Conservation (phyloP, 106 monocot genomes). For the Platanthera guangdongensis region DNA sequence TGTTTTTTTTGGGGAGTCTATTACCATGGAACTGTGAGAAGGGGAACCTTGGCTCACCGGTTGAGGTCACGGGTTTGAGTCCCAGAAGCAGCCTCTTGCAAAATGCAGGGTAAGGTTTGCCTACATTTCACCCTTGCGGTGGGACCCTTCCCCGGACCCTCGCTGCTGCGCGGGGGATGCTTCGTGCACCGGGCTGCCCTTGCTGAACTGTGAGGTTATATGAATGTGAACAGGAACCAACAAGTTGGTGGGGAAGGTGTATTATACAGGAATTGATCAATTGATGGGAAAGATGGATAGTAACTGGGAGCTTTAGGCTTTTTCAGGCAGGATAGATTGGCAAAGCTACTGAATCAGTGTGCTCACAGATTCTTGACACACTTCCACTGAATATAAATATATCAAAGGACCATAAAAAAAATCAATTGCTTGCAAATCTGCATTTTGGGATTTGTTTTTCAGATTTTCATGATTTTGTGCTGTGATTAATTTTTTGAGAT, state of each 20-base stretch:
- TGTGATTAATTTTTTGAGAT: background rate
- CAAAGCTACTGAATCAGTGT: too few species aligned
- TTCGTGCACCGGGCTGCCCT: background rate
- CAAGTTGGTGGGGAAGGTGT: constrained; percentile 4
- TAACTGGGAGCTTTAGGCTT: background rate
- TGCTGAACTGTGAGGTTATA: background rate
- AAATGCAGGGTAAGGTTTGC: background rate
- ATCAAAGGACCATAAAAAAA: background rate
- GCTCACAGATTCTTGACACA: background rate
- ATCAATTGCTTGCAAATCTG: background rate
- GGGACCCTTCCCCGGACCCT: too few species aligned
- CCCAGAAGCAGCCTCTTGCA: background rate
- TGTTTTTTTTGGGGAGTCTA: background rate
- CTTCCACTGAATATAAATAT: background rate
- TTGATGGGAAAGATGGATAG: background rate
- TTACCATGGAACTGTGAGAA: too few species aligned
- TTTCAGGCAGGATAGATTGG: too few species aligned
- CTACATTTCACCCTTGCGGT: background rate
- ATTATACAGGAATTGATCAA: constrained; percentile 6
- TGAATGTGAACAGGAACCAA: background rate
- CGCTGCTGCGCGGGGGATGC: too few species aligned
- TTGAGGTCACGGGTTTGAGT: too few species aligned
- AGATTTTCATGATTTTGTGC: background rate
- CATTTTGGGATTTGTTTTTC: background rate
- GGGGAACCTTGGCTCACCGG: too few species aligned